Evolutionary conservation across 257 asterid genomes (phyloP).

Genomic region (Euphrasia confusa): DNA sequence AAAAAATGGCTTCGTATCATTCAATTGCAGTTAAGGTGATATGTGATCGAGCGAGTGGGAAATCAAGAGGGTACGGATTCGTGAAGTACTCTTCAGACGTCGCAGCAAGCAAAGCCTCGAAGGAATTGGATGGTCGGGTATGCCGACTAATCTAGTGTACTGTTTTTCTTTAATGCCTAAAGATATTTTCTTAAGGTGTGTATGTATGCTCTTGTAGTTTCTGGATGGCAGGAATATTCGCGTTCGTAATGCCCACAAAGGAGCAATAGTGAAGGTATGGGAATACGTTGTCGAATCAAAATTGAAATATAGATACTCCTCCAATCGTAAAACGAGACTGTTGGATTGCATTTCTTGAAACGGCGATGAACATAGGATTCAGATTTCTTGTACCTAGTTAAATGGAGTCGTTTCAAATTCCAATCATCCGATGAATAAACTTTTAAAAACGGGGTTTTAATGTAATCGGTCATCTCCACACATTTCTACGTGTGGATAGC

Average conservation of each 20-base stretch:
- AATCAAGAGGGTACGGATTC: constrained; percentile 79
- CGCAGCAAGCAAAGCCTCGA: constrained; percentile 58
- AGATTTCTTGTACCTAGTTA: too few species aligned
- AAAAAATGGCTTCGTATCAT: constrained; percentile 5
- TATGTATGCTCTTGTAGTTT: constrained; percentile 34
- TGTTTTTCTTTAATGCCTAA: background rate
- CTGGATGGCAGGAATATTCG: constrained; percentile 73
- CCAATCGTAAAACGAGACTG: too few species aligned
- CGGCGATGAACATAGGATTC: too few species aligned
- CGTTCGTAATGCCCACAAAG: constrained; percentile 37
- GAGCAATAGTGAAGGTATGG: constrained; percentile 23
- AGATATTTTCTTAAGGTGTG: background rate
- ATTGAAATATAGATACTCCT: too few species aligned
- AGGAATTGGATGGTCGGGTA: constrained; percentile 74
- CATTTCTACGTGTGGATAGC: too few species aligned
- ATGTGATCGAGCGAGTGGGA: constrained; percentile 63
- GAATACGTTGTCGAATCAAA: too few species aligned
- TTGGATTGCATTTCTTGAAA: too few species aligned
- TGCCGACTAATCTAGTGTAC: constrained; percentile 10
- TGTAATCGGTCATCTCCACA: too few species aligned
- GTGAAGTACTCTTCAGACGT: constrained; percentile 44
- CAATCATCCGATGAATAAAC: too few species aligned
- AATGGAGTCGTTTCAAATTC: too few species aligned
- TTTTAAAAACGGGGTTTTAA: too few species aligned
- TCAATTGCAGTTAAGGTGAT: constrained; percentile 58